phyloP scores from a whole-genome alignment of 2,329 filamentous ascomycete species.

The Coniochaeta sp. region DNA sequence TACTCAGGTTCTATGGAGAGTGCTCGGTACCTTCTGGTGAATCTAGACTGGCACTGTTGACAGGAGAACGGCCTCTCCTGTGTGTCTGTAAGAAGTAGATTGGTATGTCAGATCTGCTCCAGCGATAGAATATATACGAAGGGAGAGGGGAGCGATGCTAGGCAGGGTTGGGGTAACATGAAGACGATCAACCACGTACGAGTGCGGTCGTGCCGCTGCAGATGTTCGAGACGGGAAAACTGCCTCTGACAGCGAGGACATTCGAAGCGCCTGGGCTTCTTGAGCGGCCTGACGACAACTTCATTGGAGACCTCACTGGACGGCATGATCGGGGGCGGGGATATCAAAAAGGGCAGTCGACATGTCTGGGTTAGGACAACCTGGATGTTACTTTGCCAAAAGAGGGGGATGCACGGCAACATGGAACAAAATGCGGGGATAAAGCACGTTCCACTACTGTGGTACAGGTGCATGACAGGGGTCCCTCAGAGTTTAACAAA shows the following conservation, averaged over 20 bases:
- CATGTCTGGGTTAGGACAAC: too few relatives aligned
- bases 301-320: conserved; percentile 6
- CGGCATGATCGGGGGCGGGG: conserved; percentile 2
- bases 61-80: conserved; percentile 10
- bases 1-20: neutral
- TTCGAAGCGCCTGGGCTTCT: conserved; percentile 9
- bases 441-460: neutral
- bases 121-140: too few relatives aligned
- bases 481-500: too few relatives aligned
- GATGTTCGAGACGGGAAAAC: conserved; percentile 10
- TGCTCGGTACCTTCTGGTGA: conserved; percentile 9
- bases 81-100: conserved; percentile 1
- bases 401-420: too few relatives aligned
- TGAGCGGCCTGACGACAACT: conserved; percentile 6
- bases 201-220: conserved; percentile 12
- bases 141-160: too few relatives aligned
- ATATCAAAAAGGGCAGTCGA: too few relatives aligned
- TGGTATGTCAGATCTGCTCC: neutral
- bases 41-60: conserved; percentile 7
- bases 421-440: neutral
- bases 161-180: neutral
- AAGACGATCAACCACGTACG: conserved; percentile 6
- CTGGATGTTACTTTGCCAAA: too few relatives aligned
- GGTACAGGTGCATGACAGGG: too few relatives aligned
- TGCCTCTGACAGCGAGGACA: conserved; percentile 10